Evolutionary conservation across 139 green algal species (phyloP).

Genomic region (Trebouxia sp.): DNA sequence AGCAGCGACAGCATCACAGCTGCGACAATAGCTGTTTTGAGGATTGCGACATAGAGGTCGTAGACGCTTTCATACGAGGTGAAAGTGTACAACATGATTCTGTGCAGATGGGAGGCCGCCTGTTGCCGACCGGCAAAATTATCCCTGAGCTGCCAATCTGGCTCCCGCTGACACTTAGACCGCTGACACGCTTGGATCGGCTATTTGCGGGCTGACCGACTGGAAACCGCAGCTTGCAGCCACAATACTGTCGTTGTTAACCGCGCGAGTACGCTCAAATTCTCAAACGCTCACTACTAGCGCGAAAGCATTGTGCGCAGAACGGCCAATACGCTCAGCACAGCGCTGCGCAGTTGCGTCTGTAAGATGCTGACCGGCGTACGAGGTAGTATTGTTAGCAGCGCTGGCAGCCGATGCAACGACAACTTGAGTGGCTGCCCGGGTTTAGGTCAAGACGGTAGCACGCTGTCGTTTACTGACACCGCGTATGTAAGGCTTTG

Average conservation of each 20-base stretch:
- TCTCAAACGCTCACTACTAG: not conserved
- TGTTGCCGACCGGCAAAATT: not conserved
- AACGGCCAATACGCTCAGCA: no score
- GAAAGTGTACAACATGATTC: conserved; percentile 39
- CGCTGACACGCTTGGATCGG: not conserved
- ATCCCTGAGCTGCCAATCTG: not conserved
- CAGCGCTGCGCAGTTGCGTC: not conserved
- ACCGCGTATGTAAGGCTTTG: no score
- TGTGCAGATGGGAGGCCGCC: not conserved
- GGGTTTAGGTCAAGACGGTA: not conserved
- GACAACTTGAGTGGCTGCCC: not conserved
- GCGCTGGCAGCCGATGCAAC: no score
- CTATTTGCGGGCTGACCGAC: not conserved
- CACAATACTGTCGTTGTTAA: not conserved
- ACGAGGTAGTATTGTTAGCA: no score
- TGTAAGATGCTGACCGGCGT: no score
- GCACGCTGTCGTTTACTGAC: no score
- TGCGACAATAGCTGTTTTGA: conserved; percentile 40
- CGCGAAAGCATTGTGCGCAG: not conserved
- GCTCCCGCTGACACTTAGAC: not conserved
- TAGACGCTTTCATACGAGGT: conserved; percentile 37
- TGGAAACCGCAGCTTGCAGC: not conserved
- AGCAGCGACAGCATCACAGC: conserved; percentile 51
- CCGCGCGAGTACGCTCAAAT: not conserved
- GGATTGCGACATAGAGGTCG: conserved; percentile 55